Percentiles rank a stretch among this genome's conserved stretches.
phyloP scores from a whole-genome alignment of 2,329 filamentous ascomycete species.

The Cercospora canescens region DNA sequence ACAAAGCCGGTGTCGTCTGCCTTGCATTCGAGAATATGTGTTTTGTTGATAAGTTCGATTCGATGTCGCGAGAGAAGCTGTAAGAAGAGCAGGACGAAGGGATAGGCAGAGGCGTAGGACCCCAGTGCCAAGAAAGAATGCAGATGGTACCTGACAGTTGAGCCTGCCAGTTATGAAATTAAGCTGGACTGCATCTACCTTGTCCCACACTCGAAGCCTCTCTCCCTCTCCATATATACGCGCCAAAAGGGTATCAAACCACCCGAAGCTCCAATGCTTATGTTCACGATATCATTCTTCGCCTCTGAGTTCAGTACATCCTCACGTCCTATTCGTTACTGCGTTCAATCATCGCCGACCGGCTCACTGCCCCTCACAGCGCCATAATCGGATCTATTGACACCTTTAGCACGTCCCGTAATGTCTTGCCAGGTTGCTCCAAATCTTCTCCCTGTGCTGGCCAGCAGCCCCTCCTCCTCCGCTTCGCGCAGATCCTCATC shows the following conservation, averaged over 20 bases:
- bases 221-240: neutral
- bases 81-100: neutral
- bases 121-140: neutral
- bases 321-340: neutral
- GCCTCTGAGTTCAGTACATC: constrained; percentile 5
- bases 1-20: too few species aligned
- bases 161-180: neutral
- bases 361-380: constrained; percentile 6
- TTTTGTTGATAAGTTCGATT: too few species aligned
- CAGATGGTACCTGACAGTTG: neutral
- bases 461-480: constrained; percentile 89
- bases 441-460: constrained; percentile 77
- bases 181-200: neutral
- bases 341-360: neutral
- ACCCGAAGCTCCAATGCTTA: neutral
- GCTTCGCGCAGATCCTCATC: constrained; percentile 89
- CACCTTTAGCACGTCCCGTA: constrained; percentile 57
- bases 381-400: constrained; percentile 25
- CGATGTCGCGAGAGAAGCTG: neutral
- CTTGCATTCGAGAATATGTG: neutral
- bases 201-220: neutral
- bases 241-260: constrained; percentile 4
- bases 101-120: neutral
- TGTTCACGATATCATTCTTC: constrained; percentile 1
- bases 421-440: constrained; percentile 89